These are phyloP conservation scores for Breviolum minutum DNA, from an alignment of 73 alveolate species.

Conservation along the genomic window DNA sequence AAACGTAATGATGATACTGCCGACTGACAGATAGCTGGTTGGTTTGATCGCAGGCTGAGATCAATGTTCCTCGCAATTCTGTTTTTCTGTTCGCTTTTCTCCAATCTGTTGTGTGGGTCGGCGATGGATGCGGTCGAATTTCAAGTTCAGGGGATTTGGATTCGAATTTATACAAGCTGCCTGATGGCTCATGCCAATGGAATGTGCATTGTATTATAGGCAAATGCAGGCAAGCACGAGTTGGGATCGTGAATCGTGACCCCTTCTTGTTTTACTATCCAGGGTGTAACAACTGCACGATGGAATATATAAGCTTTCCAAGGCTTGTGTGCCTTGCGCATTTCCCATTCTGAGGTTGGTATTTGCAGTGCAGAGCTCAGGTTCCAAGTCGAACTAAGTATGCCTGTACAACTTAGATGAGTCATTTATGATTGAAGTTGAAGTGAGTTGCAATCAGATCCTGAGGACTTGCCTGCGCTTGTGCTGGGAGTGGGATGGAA, in stretches of 20 bases:
- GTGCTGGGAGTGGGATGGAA: conserved; percentile 56
- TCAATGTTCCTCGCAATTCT: not conserved
- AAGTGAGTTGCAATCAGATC: not conserved
- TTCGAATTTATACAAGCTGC: no score
- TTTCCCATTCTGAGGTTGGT: not conserved
- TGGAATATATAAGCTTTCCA: no score
- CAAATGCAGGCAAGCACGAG: no score
- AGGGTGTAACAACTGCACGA: no score
- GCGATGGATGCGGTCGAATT: no score
- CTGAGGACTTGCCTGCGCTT: conserved; percentile 76
- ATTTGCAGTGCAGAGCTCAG: conserved; percentile 35
- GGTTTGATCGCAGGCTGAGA: not conserved
- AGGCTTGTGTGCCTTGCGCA: not conserved
- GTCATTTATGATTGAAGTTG: not conserved
- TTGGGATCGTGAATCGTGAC: no score
- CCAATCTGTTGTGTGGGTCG: no score
- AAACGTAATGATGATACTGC: not conserved
- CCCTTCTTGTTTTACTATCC: no score
- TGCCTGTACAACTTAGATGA: not conserved
- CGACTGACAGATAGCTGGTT: not conserved
- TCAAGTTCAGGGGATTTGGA: no score
- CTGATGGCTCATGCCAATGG: no score
- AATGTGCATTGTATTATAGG: no score
- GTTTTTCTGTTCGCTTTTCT: not conserved
- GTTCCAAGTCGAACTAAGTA: not conserved